A percentile compares a stretch with the other conserved stretches of the same genome.
Evolutionary conservation across 148 eudicot genomes (phyloP).

Genomic region (Linanthus parryae): DNA sequence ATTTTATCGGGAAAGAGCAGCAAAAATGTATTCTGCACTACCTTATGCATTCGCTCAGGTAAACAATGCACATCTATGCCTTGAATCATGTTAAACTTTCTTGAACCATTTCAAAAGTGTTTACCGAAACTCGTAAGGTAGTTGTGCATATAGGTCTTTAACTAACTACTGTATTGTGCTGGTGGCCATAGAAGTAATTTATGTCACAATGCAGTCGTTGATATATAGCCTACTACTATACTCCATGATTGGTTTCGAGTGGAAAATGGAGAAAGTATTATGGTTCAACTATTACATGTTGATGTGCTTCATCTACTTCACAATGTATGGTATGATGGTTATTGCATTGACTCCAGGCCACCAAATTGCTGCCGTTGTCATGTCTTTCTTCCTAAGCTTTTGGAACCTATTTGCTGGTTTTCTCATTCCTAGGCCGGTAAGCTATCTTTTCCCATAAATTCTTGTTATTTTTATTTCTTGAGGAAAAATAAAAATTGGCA

Average conservation of each 20-base stretch:
- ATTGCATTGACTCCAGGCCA: conserved; percentile 55
- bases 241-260: conserved; percentile 71
- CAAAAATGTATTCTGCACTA: conserved; percentile 68
- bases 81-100: too few species aligned
- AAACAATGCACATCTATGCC: not conserved
- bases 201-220: conserved; percentile 36
- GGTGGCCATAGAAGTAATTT: conserved; percentile 57
- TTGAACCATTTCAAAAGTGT: too few species aligned
- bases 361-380: conserved; percentile 44
- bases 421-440: conserved; percentile 52
- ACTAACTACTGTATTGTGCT: too few species aligned
- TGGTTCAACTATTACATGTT: conserved; percentile 52
- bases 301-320: conserved; percentile 46
- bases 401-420: conserved; percentile 83
- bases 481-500: conserved; percentile 41
- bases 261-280: conserved; percentile 42
- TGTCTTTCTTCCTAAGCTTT: conserved; percentile 54
- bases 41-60: conserved; percentile 75
- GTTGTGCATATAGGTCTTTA: too few species aligned
- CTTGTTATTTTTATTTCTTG: conserved; percentile 57
- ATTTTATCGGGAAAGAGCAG: conserved; percentile 70
- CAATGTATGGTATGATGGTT: conserved; percentile 68
- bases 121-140: too few species aligned
- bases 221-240: conserved; percentile 40
- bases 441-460: conserved; percentile 37